phyloP scores from a whole-genome alignment of 768 basidiomycete species.

The Ramaria rubella region DNA sequence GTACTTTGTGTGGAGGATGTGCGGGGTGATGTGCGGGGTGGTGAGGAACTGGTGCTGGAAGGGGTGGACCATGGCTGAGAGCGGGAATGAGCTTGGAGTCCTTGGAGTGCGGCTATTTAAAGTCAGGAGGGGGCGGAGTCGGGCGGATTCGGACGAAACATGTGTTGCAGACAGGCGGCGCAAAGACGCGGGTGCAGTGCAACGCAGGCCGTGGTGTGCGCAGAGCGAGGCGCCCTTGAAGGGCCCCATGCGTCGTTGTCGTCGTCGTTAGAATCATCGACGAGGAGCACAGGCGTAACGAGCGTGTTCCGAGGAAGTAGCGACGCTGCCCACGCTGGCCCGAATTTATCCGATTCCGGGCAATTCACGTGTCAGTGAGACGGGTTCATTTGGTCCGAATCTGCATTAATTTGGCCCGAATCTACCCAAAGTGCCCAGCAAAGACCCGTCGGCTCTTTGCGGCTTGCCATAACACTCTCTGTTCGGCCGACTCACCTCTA shows the following conservation, averaged over 20 bases:
- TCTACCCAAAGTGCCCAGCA: too few species aligned
- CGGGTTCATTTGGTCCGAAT: too few species aligned
- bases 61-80: slow-evolving; percentile 53
- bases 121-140: slow-evolving; percentile 6
- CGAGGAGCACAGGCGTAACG: not conserved
- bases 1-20: slow-evolving; percentile 84
- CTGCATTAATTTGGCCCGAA: too few species aligned
- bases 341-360: too few species aligned
- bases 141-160: slow-evolving; percentile 8
- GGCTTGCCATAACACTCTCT: too few species aligned
- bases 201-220: not conserved
- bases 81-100: not conserved
- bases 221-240: slow-evolving; percentile 1
- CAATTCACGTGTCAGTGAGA: too few species aligned
- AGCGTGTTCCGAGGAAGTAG: too few species aligned
- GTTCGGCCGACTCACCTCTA: too few species aligned
- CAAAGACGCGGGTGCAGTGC: not conserved
- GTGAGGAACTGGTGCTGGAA: slow-evolving; percentile 34
- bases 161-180: not conserved
- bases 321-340: too few species aligned
- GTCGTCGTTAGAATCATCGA: not conserved
- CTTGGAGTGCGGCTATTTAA: not conserved
- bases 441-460: too few species aligned
- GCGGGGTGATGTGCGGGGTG: slow-evolving; percentile 82
- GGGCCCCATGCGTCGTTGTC: not conserved